These are phyloP conservation scores for Neocatenulostroma microsporum DNA, from an alignment of 2,329 filamentous ascomycete species.

Conservation along the genomic window DNA sequence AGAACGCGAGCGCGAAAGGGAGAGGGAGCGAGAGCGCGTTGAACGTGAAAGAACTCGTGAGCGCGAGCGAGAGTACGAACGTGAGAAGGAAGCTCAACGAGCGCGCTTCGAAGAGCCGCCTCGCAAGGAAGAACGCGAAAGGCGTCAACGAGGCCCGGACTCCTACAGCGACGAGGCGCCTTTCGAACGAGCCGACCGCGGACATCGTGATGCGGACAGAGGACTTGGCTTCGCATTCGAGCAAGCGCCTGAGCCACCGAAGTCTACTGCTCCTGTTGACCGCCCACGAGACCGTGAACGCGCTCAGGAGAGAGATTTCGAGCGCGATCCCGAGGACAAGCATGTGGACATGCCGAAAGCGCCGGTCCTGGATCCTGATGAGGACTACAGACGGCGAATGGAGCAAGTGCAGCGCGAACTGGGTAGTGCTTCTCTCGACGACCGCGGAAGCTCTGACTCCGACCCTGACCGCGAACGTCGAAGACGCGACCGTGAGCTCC, in stretches of 20 bases:
- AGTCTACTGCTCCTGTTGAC: slow-evolving; percentile 4
- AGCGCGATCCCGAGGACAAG: slow-evolving; percentile 15
- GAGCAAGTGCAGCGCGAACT: slow-evolving; percentile 40
- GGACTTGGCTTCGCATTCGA: slow-evolving; percentile 30
- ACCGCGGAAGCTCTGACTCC: slow-evolving; percentile 16
- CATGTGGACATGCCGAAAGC: slow-evolving; percentile 16
- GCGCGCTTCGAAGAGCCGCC: slow-evolving; percentile 11
- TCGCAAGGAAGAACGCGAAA: slow-evolving; percentile 9
- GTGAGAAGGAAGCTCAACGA: slow-evolving; percentile 12
- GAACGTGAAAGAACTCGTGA: too few relatives aligned
- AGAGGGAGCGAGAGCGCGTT: too few relatives aligned
- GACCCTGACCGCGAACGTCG: slow-evolving; percentile 28
- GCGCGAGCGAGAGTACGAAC: too few relatives aligned
- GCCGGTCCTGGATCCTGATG: slow-evolving; percentile 38
- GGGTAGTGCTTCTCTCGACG: slow-evolving; percentile 24
- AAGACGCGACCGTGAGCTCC: slow-evolving; percentile 25
- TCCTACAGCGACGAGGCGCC: slow-evolving; percentile 19
- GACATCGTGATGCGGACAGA: slow-evolving; percentile 21
- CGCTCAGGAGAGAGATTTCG: slow-evolving; percentile 11
- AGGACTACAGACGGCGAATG: slow-evolving; percentile 45
- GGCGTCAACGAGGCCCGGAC: slow-evolving; percentile 5
- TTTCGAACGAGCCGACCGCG: slow-evolving; percentile 18
- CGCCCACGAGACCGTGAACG: slow-evolving; percentile 3
- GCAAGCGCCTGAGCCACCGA: slow-evolving; percentile 18
- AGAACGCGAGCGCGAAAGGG: slow-evolving; percentile 13